phyloP scores from a whole-genome alignment of 2,329 filamentous ascomycete species.

The Pestalotiopsis sp. region DNA sequence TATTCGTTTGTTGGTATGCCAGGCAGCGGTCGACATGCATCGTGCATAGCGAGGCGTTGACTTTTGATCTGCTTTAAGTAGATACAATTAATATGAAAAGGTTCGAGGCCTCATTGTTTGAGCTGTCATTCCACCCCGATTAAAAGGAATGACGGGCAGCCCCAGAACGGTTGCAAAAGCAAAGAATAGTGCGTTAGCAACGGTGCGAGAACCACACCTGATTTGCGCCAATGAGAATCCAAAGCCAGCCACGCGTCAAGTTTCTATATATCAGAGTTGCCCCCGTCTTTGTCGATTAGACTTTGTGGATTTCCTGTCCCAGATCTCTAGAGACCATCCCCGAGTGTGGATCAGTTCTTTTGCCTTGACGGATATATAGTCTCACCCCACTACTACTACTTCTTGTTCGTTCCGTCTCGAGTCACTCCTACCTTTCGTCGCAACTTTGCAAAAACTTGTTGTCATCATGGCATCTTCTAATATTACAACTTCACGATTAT shows the following conservation, averaged over 20 bases:
- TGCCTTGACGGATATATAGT: background rate
- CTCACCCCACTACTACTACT: background rate
- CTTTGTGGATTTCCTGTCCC: background rate
- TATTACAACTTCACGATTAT: background rate
- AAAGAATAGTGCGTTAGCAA: background rate
- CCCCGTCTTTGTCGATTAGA: background rate
- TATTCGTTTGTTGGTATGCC: background rate
- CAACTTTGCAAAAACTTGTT: background rate
- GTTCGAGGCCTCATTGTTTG: background rate
- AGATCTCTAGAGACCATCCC: background rate
- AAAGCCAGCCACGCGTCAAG: background rate
- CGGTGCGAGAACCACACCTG: background rate
- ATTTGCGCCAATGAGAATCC: background rate
- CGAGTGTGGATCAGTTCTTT: background rate
- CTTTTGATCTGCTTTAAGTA: background rate
- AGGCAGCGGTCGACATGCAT: background rate
- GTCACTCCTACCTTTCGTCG: background rate
- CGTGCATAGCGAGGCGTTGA: background rate
- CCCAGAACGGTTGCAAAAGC: background rate
- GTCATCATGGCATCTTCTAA: background rate
- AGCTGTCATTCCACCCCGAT: background rate
- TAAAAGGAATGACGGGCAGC: background rate
- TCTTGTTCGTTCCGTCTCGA: background rate
- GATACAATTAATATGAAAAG: constrained; percentile 1
- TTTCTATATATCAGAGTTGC: background rate